Conservation (phyloP, 2,329 filamentous ascomycete species). For the Metarhizium humberi region DNA sequence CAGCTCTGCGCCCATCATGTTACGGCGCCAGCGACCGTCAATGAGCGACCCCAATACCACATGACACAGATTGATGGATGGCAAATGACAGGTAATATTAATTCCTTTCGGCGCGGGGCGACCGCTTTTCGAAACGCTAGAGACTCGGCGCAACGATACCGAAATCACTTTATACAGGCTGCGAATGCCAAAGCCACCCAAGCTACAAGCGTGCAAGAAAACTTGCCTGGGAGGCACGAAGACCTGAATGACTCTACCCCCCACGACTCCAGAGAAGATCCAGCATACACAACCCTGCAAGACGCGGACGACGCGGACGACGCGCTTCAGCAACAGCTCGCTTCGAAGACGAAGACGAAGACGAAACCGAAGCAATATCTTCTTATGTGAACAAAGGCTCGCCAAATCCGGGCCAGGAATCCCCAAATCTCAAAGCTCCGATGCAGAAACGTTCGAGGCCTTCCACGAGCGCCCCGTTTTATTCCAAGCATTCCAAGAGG, state of each 20-base stretch:
- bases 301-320: neutral
- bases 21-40: constrained; percentile 7
- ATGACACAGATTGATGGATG: neutral
- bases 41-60: constrained; percentile 24
- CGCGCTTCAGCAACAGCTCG: neutral
- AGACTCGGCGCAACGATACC: neutral
- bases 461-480: neutral
- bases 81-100: neutral
- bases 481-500: neutral
- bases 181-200: neutral
- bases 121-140: neutral
- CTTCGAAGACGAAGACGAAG: neutral
- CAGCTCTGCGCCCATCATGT: constrained; percentile 22
- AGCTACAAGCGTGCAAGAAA: too few species aligned
- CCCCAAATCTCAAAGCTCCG: neutral
- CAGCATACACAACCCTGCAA: neutral
- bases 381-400: neutral
- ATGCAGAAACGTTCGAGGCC: neutral
- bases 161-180: neutral
- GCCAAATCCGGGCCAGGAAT: neutral
- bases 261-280: neutral
- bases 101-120: neutral
- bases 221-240: too few species aligned
- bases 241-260: too few species aligned
- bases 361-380: neutral